phyloP scores from a whole-genome alignment of 169 alveolate species.

The Plasmodium malariae region DNA sequence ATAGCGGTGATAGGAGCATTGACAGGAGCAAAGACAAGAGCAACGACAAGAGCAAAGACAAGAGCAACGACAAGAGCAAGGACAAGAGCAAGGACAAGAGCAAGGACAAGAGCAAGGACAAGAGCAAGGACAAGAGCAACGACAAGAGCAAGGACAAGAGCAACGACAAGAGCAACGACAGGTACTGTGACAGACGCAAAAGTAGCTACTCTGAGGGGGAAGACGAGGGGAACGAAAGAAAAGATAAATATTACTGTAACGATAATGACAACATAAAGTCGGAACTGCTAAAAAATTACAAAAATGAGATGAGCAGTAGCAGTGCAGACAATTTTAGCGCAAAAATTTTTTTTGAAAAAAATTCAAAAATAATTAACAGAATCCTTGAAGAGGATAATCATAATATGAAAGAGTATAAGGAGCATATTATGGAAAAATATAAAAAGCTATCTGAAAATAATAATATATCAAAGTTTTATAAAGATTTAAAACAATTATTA shows the following conservation, averaged over 20 bases:
- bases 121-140: background rate
- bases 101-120: no score
- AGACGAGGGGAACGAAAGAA: background rate
- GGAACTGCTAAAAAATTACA: no score
- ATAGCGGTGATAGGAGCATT: no score
- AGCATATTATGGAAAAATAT: conserved; percentile 12
- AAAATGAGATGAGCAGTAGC: no score
- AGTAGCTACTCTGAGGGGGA: background rate
- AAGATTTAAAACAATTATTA: conserved; percentile 24
- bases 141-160: background rate
- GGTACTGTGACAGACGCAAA: no score
- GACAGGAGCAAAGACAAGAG: background rate
- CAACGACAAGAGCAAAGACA: background rate
- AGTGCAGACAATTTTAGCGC: no score
- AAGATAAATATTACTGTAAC: no score
- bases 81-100: no score
- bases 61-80: background rate
- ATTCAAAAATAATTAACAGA: background rate
- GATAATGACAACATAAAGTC: no score
- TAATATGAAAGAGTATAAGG: background rate
- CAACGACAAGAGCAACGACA: no score
- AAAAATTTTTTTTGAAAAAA: background rate
- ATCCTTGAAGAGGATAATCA: conserved; percentile 6
- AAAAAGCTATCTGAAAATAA: conserved; percentile 20
- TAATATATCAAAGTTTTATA: background rate